phyloP scores from a whole-genome alignment of 495 filamentous ascomycete species.

The Penicillium herquei region DNA sequence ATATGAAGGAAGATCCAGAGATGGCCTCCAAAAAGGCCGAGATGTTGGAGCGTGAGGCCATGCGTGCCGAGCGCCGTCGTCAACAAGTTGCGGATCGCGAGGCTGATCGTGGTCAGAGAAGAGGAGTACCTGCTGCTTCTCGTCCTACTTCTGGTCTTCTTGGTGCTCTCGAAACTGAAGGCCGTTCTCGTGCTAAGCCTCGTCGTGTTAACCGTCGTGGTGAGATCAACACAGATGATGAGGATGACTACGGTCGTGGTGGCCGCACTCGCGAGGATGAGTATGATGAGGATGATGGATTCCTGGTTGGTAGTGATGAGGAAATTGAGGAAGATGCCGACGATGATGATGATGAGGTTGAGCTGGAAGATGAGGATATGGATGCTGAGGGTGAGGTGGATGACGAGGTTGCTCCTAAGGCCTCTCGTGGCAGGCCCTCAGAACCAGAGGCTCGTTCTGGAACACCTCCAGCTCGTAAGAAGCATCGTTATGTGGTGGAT shows the following conservation, averaged over 20 bases:
- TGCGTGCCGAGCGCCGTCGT: slow-evolving; percentile 63
- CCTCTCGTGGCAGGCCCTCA: slow-evolving; percentile 18
- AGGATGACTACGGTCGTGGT: slow-evolving; percentile 62
- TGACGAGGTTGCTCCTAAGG: slow-evolving; percentile 26
- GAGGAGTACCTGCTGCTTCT: slow-evolving; percentile 43
- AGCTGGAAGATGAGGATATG: slow-evolving; percentile 57
- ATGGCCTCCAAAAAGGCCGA: slow-evolving; percentile 74
- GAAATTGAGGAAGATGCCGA: slow-evolving; percentile 56
- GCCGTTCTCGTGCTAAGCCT: slow-evolving; percentile 41
- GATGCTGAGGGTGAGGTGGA: slow-evolving; percentile 60
- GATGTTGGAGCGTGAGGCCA: slow-evolving; percentile 66
- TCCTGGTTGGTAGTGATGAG: slow-evolving; percentile 73
- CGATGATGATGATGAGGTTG: slow-evolving; percentile 62
- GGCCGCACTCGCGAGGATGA: slow-evolving; percentile 70
- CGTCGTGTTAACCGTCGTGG: slow-evolving; percentile 46
- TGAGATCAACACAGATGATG: slow-evolving; percentile 56
- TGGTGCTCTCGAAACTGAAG: slow-evolving; percentile 70
- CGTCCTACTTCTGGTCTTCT: slow-evolving; percentile 63
- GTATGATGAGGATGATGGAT: slow-evolving; percentile 79
- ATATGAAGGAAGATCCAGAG: slow-evolving; percentile 74
- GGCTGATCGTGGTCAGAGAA: slow-evolving; percentile 47
- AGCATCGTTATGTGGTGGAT: slow-evolving; percentile 47
- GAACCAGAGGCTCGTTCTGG: slow-evolving; percentile 24
- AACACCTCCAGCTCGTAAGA: slow-evolving; percentile 43
- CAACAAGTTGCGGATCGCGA: slow-evolving; percentile 67